Conservation (phyloP, 805 yeast genomes). For the Candida silvicultrix region DNA sequence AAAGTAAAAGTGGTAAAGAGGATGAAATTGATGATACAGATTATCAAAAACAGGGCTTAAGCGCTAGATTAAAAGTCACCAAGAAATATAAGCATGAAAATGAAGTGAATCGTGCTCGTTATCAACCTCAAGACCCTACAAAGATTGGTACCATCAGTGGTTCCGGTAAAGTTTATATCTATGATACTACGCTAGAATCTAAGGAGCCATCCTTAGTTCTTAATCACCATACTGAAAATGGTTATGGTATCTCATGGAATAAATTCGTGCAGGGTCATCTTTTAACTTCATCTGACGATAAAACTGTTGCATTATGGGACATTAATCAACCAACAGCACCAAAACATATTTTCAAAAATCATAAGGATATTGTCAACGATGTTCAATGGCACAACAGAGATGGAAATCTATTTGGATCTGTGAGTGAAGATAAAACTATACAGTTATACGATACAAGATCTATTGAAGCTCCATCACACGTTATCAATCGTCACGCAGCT, state of each 20-base stretch:
- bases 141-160: conserved; percentile 66
- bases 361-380: conserved; percentile 64
- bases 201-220: conserved; percentile 24
- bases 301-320: conserved; percentile 58
- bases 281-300: conserved; percentile 62
- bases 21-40: conserved; percentile 21
- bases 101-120: conserved; percentile 73
- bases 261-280: conserved; percentile 39
- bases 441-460: conserved; percentile 49
- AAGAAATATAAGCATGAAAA: conserved; percentile 53
- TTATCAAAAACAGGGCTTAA: conserved; percentile 24
- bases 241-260: conserved; percentile 73
- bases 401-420: conserved; percentile 53
- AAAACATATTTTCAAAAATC: conserved; percentile 28
- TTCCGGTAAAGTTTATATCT: conserved; percentile 52
- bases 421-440: conserved; percentile 61
- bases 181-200: conserved; percentile 28
- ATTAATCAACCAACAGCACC: conserved; percentile 24
- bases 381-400: conserved; percentile 63
- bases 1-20: conserved; percentile 9
- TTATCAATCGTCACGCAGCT: conserved; percentile 27
- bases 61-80: conserved; percentile 52
- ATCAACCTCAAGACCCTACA: conserved; percentile 53
- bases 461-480: conserved; percentile 16
- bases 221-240: conserved; percentile 56